Conservation (phyloP, 2,329 filamentous ascomycete genomes). For the Scorias spongiosa region DNA sequence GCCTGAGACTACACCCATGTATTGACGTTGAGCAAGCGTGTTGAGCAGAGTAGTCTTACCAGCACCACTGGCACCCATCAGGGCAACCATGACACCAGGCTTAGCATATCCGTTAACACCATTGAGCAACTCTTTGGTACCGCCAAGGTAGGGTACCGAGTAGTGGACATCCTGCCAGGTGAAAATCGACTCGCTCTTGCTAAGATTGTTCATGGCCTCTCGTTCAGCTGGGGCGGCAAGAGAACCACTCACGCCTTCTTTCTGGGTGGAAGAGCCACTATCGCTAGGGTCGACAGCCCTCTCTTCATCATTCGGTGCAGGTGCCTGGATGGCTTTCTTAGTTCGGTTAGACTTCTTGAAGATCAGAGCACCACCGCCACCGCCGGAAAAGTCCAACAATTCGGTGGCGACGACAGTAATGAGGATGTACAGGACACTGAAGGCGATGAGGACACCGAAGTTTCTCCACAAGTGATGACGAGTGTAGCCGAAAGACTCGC, state of each 20-base stretch:
- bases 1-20: slow-evolving; percentile 46
- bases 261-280: slow-evolving; percentile 19
- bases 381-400: slow-evolving; percentile 44
- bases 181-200: slow-evolving; percentile 44
- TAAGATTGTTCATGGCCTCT: slow-evolving; percentile 19
- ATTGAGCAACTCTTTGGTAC: slow-evolving; percentile 48
- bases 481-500: slow-evolving; percentile 40
- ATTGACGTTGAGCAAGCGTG: slow-evolving; percentile 59
- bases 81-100: slow-evolving; percentile 62
- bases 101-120: slow-evolving; percentile 64
- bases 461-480: slow-evolving; percentile 52
- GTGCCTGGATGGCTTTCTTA: slow-evolving; percentile 38
- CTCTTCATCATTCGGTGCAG: slow-evolving; percentile 41
- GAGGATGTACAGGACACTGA: slow-evolving; percentile 56
- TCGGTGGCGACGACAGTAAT: slow-evolving; percentile 54
- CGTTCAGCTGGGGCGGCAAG: slow-evolving; percentile 20
- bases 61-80: slow-evolving; percentile 69
- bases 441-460: slow-evolving; percentile 64
- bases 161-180: slow-evolving; percentile 60
- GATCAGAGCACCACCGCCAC: slow-evolving; percentile 52
- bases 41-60: slow-evolving; percentile 76
- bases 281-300: slow-evolving; percentile 24
- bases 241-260: slow-evolving; percentile 13
- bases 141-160: slow-evolving; percentile 52
- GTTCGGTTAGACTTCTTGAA: slow-evolving; percentile 55